Evolutionary conservation across 192 early-diverging fungal species (phyloP), one percentile per base, ranked within the genome.

Genomic region (Coemansia sp.): DNA sequence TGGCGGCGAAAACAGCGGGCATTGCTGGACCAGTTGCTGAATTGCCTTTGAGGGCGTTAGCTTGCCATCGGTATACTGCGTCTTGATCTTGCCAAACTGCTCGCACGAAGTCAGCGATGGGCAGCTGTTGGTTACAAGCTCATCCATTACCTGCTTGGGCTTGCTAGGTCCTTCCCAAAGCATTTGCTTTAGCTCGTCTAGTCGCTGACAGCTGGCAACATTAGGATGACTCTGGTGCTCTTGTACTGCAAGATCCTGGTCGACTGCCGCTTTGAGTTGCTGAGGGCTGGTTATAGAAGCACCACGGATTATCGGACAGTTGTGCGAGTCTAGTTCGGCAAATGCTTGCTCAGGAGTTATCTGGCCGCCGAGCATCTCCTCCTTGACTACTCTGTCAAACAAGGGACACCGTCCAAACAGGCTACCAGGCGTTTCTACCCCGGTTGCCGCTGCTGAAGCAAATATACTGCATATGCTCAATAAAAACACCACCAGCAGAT

Each of bases 271-370:
- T 42, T 67, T 41, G 13, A 78, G 68, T 57, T 78, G 68, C 44
- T 63, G 46, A 1, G 74, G 21, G 38, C 57, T 78, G 49, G 64
- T 78, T 28, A 78, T 78, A 6, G 55, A 54, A n/a, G 67, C 68
- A 19, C 74, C 74, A 48, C 68, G 74, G 50, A 78, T 78, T 21
- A 78, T 67, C 47, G 74, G 74, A 56, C 74, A 78, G 53, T 70
- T 67, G 59, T 59, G 63, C 31, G 68, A 66, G 39, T 78, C 74
- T 11, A 78, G 74, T 38, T 70, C 59, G n/a, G 62, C 63, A 55
- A 70, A 78, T n/a, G 74, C 74, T 47, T 78, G 51, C 44, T 66
- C 56, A n/a, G 68, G 28, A 15, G 63, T 67, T 41, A 78, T 62
- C 44, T 57, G 37, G 21, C 74, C 74, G 10, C 62, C 23, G 0